phyloP scores from a whole-genome alignment of 257 asterid genomes.

The Solanum medicagineum region DNA sequence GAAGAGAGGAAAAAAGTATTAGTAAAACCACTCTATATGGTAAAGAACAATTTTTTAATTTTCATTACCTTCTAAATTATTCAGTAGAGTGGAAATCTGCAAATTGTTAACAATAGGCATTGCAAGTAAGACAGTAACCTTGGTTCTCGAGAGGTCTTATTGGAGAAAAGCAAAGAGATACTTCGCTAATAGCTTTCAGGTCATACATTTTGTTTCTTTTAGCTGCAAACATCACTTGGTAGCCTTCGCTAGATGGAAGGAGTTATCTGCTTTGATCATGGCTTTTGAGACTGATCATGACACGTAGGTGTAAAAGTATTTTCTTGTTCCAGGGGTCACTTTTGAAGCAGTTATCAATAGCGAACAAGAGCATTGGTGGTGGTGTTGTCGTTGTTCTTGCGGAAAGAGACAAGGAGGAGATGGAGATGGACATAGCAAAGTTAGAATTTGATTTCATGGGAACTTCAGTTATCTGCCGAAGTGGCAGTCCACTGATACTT shows the following conservation, averaged over 20 bases:
- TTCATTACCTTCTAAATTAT: background rate
- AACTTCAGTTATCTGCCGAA: slow-evolving; percentile 87
- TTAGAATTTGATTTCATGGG: slow-evolving; percentile 95
- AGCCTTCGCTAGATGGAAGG: background rate
- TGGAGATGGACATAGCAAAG: slow-evolving; percentile 91
- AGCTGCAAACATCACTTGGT: background rate
- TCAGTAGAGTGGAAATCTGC: background rate
- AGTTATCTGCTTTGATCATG: background rate
- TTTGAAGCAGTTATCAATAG: slow-evolving; percentile 88
- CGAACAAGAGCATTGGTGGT: slow-evolving; percentile 95
- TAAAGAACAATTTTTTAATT: background rate
- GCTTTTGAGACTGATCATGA: background rate
- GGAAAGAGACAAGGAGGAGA: slow-evolving; percentile 97
- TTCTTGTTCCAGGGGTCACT: slow-evolving; percentile 72
- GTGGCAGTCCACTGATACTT: slow-evolving; percentile 96
- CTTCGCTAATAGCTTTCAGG: background rate
- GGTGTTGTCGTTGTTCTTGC: slow-evolving; percentile 94
- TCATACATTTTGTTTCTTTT: background rate
- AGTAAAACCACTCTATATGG: background rate
- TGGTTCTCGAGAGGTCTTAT: background rate
- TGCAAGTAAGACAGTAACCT: background rate
- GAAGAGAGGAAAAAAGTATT: background rate
- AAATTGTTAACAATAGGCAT: background rate
- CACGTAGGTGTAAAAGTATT: background rate
- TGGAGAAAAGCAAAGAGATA: background rate